Conservation (phyloP, 1,139 yeast genomes). For the Protomyces arabidopsidicola region DNA sequence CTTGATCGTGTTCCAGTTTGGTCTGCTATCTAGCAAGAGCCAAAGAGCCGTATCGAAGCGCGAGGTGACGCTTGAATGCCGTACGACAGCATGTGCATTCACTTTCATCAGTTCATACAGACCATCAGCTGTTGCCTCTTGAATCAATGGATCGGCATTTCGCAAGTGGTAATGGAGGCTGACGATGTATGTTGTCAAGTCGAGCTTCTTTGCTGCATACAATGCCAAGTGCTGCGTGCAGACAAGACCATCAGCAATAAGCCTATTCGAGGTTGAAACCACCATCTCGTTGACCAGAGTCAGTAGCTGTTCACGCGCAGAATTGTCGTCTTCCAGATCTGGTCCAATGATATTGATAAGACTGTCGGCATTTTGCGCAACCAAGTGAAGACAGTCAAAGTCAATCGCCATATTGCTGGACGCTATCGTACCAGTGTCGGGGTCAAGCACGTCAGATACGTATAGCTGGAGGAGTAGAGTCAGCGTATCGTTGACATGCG, state of each 20-base stretch:
- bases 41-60: conserved; percentile 40
- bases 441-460: conserved; percentile 54
- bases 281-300: conserved; percentile 34
- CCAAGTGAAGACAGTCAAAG: conserved; percentile 43
- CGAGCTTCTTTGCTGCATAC: conserved; percentile 38
- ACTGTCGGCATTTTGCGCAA: conserved; percentile 45
- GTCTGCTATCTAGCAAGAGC: conserved; percentile 41
- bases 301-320: conserved; percentile 37
- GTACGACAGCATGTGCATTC: conserved; percentile 36
- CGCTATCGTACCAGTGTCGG: conserved; percentile 44
- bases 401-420: conserved; percentile 49
- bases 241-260: conserved; percentile 40
- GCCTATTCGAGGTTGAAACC: conserved; percentile 34
- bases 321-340: conserved; percentile 41
- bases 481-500: conserved; percentile 47
- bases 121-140: conserved; percentile 41
- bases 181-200: conserved; percentile 36
- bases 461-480: conserved; percentile 47
- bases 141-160: conserved; percentile 38
- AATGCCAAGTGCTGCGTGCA: conserved; percentile 37
- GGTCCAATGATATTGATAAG: conserved; percentile 52
- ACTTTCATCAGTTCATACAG: conserved; percentile 41
- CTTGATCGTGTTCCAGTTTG: conserved; percentile 30
- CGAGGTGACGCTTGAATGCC: conserved; percentile 21
- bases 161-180: conserved; percentile 36